These are phyloP conservation scores for Leishmania lainsoni DNA, from an alignment of 208 protist genomes.

Conservation along the genomic window DNA sequence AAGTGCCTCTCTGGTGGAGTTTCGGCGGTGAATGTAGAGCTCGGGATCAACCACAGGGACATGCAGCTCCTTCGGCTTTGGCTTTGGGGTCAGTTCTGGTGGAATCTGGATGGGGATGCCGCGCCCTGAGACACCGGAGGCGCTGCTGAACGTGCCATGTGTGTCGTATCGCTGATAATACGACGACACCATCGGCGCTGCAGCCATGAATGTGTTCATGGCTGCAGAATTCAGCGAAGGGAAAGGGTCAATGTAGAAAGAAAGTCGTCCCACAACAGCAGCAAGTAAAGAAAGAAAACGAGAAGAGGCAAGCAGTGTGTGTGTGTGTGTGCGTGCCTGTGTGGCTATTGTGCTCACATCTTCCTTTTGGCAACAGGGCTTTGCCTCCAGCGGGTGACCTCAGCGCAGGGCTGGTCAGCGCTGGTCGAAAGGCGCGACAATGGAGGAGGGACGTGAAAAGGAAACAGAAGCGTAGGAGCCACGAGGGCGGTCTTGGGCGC, in stretches of 20 bases:
- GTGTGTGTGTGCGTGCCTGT: neutral
- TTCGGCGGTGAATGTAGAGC: conserved; percentile 42
- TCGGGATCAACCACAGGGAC: conserved; percentile 24
- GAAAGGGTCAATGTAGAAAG: neutral
- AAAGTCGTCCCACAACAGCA: neutral
- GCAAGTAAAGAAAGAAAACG: neutral
- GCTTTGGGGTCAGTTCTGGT: conserved; percentile 8
- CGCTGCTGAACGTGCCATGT: neutral
- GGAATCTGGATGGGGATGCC: neutral
- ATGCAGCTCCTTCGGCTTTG: conserved; percentile 19
- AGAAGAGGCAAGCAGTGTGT: neutral
- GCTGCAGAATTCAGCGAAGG: neutral
- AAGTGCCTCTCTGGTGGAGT: conserved; percentile 41
- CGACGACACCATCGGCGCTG: conserved; percentile 27
- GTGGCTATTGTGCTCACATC: neutral
- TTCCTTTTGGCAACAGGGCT: neutral
- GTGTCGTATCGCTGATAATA: conserved; percentile 20
- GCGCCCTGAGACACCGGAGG: neutral
- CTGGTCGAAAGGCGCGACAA: neutral
- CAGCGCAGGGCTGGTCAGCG: neutral
- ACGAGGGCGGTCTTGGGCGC: neutral
- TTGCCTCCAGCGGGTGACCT: neutral
- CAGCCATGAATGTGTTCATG: conserved; percentile 26
- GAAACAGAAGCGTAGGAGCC: neutral
- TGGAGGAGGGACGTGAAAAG: neutral